Evolutionary conservation across 371 early-diverging fungal genomes (phyloP).

Genomic region (Saksenaea oblongispora): DNA sequence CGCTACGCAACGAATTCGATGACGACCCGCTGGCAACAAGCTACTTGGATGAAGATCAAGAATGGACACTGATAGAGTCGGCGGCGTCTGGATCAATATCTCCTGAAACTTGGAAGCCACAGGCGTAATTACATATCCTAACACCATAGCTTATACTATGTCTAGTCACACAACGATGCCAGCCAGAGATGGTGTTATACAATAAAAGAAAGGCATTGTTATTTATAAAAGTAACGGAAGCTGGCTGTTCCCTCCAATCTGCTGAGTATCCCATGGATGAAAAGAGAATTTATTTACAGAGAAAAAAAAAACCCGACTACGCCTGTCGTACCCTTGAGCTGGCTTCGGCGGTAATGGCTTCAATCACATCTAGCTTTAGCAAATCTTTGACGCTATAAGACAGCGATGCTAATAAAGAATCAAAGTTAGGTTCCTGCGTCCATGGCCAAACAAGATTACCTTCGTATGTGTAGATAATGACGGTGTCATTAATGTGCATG

Average conservation of each 20-base stretch:
- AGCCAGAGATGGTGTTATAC: too few species aligned
- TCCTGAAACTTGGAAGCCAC: constrained; percentile 21
- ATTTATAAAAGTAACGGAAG: too few species aligned
- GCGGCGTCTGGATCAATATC: constrained; percentile 24
- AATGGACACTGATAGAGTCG: constrained; percentile 35
- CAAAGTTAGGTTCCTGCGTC: neutral
- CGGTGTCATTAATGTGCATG: constrained; percentile 82
- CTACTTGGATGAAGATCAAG: constrained; percentile 29
- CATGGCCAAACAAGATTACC: constrained; percentile 16
- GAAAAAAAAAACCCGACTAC: neutral
- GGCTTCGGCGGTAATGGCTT: constrained; percentile 53
- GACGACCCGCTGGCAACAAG: constrained; percentile 4
- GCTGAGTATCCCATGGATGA: neutral
- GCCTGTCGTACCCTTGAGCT: constrained; percentile 33
- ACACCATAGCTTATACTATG: neutral
- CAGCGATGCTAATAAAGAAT: constrained; percentile 56
- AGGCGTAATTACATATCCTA: neutral
- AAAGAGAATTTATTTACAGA: constrained; percentile 18
- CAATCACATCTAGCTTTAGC: constrained; percentile 59
- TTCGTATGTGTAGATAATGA: constrained; percentile 88
- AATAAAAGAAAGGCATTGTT: too few species aligned
- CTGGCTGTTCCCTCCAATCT: too few species aligned
- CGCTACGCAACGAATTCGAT: neutral
- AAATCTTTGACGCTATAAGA: constrained; percentile 65
- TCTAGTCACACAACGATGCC: neutral